A percentile compares a stretch with the other conserved stretches of the same genome.
Evolutionary conservation across 2,329 filamentous ascomycete genomes (phyloP).

Genomic region (Pyricularia sp.): DNA sequence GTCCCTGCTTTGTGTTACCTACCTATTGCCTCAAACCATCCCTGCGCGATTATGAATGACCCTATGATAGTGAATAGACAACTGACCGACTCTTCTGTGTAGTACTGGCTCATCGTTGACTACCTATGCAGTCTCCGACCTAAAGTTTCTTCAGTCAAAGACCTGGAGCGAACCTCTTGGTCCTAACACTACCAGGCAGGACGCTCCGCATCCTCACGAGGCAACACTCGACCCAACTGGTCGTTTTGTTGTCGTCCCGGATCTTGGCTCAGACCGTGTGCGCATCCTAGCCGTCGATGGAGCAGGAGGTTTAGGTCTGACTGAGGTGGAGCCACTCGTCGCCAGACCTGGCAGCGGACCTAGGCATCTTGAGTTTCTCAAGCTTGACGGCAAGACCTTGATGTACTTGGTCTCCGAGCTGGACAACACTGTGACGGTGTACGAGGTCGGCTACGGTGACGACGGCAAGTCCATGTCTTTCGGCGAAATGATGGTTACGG

Average conservation of each 20-base stretch:
- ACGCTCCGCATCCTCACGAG: slow-evolving; percentile 53
- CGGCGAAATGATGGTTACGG: slow-evolving; percentile 34
- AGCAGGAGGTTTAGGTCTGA: slow-evolving; percentile 30
- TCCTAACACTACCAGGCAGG: slow-evolving; percentile 36
- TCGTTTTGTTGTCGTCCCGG: slow-evolving; percentile 53
- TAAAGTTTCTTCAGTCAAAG: slow-evolving; percentile 26
- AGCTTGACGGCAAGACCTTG: slow-evolving; percentile 30
- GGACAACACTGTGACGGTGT: slow-evolving; percentile 45
- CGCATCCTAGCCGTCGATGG: slow-evolving; percentile 43
- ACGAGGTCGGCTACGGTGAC: slow-evolving; percentile 41
- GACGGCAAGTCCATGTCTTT: slow-evolving; percentile 30
- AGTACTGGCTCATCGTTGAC: slow-evolving; percentile 32
- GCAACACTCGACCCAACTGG: slow-evolving; percentile 57
- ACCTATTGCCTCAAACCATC: background rate
- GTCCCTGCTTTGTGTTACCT: slow-evolving; percentile 11
- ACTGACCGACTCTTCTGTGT: background rate
- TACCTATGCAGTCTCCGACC: slow-evolving; percentile 32
- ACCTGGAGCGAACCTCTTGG: slow-evolving; percentile 28
- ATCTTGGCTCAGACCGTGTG: slow-evolving; percentile 56
- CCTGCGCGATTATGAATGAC: background rate
- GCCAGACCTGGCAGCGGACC: slow-evolving; percentile 49
- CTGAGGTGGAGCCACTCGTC: slow-evolving; percentile 28
- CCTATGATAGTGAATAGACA: background rate
- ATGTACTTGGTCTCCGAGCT: slow-evolving; percentile 56
- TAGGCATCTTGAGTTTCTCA: slow-evolving; percentile 51